phyloP scores from a whole-genome alignment of 108 stramenopile genomes.

The Skeletonema tropicum region DNA sequence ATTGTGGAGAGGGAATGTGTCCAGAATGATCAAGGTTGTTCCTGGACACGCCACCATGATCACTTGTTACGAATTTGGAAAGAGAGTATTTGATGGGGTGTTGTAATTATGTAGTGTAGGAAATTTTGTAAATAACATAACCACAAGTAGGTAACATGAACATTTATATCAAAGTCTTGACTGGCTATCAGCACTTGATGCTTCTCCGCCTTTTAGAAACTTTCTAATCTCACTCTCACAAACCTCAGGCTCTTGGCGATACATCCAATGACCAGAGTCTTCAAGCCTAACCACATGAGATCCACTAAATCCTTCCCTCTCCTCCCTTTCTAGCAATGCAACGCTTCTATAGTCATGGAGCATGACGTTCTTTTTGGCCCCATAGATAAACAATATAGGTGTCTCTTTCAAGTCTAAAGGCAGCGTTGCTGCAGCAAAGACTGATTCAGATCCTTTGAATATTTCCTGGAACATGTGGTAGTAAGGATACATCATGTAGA shows the following conservation, averaged over 20 bases:
- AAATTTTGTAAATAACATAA: conserved; percentile 1
- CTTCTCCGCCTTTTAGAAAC: conserved; percentile 9
- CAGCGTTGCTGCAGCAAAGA: conserved; percentile 1
- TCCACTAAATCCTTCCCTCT: conserved; percentile 32
- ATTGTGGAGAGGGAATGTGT: conserved; percentile 84
- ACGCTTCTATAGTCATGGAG: conserved; percentile 46
- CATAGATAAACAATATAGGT: conserved; percentile 60
- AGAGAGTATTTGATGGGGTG: conserved; percentile 53
- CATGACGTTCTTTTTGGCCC: conserved; percentile 53
- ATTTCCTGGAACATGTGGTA: conserved; percentile 33
- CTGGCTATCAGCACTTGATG: neutral
- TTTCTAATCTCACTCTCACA: conserved; percentile 29
- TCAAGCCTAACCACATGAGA: conserved; percentile 42
- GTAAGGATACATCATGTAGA: conserved; percentile 54
- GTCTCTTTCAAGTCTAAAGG: conserved; percentile 48
- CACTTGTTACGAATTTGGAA: conserved; percentile 88
- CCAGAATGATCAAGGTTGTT: conserved; percentile 89
- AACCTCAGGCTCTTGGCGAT: conserved; percentile 39
- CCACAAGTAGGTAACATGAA: too few species aligned
- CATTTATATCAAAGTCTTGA: conserved; percentile 11
- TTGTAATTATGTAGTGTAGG: conserved; percentile 7
- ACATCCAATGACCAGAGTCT: conserved; percentile 63
- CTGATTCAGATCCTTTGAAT: neutral
- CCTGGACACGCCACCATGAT: conserved; percentile 98
- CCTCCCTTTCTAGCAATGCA: conserved; percentile 50